Evolutionary conservation across 2,329 filamentous ascomycete species (phyloP), one percentile per base, ranked within the genome.

Genomic region (Penicillium brasilianum): DNA sequence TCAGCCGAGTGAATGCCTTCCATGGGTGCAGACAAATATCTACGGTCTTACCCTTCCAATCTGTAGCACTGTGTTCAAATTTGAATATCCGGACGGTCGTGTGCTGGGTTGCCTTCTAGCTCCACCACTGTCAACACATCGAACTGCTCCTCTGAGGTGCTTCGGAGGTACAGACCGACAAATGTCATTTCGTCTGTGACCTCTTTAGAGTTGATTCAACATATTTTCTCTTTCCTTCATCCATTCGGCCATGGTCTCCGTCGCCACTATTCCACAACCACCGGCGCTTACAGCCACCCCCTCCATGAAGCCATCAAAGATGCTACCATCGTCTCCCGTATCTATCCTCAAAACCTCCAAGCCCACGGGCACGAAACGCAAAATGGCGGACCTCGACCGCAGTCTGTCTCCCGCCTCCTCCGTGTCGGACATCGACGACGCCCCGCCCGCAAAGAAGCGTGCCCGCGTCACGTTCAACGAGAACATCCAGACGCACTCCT

Each of bases 381-480:
- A 74, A 57, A 73, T 74, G 67, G 69, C 76, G 18, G 75, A 77
- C 20, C 62, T 75, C 55, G 71, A 76, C 55, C 63, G 77, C 25
- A 69, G 70, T 14, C 71, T 75, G 18, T 74, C 75, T 9, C 69
- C 74, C 1, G 58, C 72, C 49, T 71, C 73, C 16, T 71, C 74
- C 28, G 62, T 66, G 13, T 64, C 59, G n/a, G 76, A 74, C 16
- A 72, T 60, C 18, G 68, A 73, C 16, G 65, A 59, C 39, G 57
- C 57, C 39, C 73, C 72, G 14, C 73, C 73, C 58, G 72, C 73
- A 41, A 76, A 75, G 58, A 81, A 81, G 66, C 76, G 77, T 46
- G 69, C 74, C 25, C 74, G 78, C 30, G 80, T 82, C 30, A 77
- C 78, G 57, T 81, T 81, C 55, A 76, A 80, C 48, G 76, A 80